Percentiles rank a stretch among this genome's conserved stretches.
Evolutionary conservation across 2,329 filamentous ascomycete genomes (phyloP).

Genomic region (Fusarium penzigii): DNA sequence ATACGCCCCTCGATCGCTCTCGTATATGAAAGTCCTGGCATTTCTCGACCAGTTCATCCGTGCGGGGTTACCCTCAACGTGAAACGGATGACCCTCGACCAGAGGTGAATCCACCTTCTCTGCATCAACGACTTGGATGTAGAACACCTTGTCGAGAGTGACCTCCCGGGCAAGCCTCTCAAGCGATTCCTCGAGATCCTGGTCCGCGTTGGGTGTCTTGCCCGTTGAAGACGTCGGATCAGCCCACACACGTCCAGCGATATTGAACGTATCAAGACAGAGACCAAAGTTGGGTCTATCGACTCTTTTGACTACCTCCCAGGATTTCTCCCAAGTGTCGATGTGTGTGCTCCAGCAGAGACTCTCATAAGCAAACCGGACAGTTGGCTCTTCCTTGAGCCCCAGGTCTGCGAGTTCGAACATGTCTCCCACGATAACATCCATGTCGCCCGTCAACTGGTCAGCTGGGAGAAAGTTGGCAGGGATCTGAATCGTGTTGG

Average conservation of each 20-base stretch:
- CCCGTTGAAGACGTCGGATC: conserved; percentile 59
- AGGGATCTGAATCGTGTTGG: conserved; percentile 71
- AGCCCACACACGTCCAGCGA: conserved; percentile 67
- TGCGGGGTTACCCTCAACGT: conserved; percentile 20
- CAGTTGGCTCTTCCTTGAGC: conserved; percentile 49
- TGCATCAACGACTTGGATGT: conserved; percentile 74
- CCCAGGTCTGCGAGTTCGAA: conserved; percentile 67
- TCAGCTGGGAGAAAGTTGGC: conserved; percentile 62
- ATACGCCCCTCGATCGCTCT: conserved; percentile 41
- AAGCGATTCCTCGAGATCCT: conserved; percentile 54
- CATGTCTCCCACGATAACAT: conserved; percentile 64
- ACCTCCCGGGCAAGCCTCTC: conserved; percentile 52
- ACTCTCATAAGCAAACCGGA: conserved; percentile 72
- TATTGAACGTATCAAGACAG: conserved; percentile 77
- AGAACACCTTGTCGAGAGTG: conserved; percentile 67
- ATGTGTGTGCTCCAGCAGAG: conserved; percentile 69
- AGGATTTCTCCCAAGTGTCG: conserved; percentile 69
- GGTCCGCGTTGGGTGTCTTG: conserved; percentile 53
- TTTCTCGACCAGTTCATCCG: conserved; percentile 77
- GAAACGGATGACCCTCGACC: conserved; percentile 44
- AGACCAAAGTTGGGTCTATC: conserved; percentile 71
- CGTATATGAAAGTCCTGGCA: conserved; percentile 56
- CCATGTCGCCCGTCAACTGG: conserved; percentile 45
- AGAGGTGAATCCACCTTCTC: conserved; percentile 43
- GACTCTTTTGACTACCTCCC: conserved; percentile 65